Conservation (phyloP, 129 eudicot genomes). For the Solidago caesia region DNA sequence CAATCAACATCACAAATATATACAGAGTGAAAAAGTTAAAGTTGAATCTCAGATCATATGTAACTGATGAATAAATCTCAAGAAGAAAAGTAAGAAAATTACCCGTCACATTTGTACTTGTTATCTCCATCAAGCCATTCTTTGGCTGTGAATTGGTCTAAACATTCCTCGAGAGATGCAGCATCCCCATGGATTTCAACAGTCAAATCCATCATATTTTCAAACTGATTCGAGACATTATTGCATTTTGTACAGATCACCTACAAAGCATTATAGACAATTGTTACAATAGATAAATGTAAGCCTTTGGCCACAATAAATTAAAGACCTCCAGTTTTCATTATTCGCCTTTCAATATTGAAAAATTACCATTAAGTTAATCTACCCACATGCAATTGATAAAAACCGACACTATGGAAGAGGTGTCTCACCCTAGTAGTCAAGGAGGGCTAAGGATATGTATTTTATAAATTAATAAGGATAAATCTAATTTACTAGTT, state of each 20-base stretch:
- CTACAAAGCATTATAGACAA: constrained; percentile 35
- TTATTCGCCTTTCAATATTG: background rate
- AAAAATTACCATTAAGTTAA: background rate
- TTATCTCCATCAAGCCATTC: constrained; percentile 95
- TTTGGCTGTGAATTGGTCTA: constrained; percentile 80
- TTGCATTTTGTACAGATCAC: constrained; percentile 79
- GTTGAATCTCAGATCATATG: constrained; percentile 10
- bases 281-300: constrained; percentile 10
- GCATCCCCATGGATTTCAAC: constrained; percentile 97
- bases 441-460: too few relatives aligned
- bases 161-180: constrained; percentile 83
- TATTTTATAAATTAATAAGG: too few relatives aligned
- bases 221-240: constrained; percentile 77
- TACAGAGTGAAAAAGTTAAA: constrained; percentile 4
- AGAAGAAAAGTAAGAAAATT: constrained; percentile 23
- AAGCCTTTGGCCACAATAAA: background rate
- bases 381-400: constrained; percentile 1
- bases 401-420: background rate
- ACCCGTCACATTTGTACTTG: constrained; percentile 92
- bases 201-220: constrained; percentile 95
- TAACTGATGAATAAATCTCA: background rate
- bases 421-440: too few relatives aligned
- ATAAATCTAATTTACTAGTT: too few relatives aligned
- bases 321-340: constrained; percentile 1
- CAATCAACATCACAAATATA: background rate